These are phyloP conservation scores for Sporothrix variecibatus DNA, from an alignment of 2,329 filamentous ascomycete species.

Conservation along the genomic window DNA sequence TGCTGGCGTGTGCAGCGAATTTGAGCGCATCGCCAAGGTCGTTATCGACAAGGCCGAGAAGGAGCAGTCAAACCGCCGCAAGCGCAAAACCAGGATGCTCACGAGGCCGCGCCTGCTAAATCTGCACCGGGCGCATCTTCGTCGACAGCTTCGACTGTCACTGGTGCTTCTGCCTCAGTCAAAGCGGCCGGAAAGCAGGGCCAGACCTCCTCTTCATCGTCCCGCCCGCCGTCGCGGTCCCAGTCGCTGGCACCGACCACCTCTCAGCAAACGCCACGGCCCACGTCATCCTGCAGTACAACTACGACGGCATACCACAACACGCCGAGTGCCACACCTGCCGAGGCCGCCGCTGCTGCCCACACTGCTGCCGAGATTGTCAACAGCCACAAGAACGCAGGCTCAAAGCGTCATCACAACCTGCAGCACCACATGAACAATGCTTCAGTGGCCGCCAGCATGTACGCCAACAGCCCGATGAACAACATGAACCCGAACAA, in stretches of 20 bases:
- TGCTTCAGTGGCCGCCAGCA: conserved; percentile 32
- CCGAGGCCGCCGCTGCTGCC: conserved; percentile 29
- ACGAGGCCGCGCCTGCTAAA: conserved; percentile 34
- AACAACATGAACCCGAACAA: conserved; percentile 27
- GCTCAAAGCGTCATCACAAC: conserved; percentile 19
- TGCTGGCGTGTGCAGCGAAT: conserved; percentile 94
- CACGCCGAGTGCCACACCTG: conserved; percentile 30
- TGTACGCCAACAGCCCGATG: conserved; percentile 46
- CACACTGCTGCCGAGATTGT: conserved; percentile 32
- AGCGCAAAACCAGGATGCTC: conserved; percentile 68
- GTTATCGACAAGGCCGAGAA: conserved; percentile 91
- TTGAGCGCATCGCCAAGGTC: conserved; percentile 87
- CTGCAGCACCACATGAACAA: conserved; percentile 8
- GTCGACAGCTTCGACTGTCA: background rate
- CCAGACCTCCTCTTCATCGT: background rate
- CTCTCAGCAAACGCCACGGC: conserved; percentile 25
- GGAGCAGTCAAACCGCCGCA: conserved; percentile 76
- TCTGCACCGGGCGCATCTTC: conserved; percentile 26
- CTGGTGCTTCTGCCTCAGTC: background rate
- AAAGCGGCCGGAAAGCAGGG: background rate
- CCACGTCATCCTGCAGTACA: conserved; percentile 27
- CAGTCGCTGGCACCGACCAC: conserved; percentile 9
- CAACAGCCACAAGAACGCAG: conserved; percentile 27
- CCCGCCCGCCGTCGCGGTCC: conserved; percentile 18
- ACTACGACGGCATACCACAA: conserved; percentile 27